These are phyloP conservation scores for Fusarium napiforme DNA, from an alignment of 2,329 filamentous ascomycete genomes.

Conservation along the genomic window DNA sequence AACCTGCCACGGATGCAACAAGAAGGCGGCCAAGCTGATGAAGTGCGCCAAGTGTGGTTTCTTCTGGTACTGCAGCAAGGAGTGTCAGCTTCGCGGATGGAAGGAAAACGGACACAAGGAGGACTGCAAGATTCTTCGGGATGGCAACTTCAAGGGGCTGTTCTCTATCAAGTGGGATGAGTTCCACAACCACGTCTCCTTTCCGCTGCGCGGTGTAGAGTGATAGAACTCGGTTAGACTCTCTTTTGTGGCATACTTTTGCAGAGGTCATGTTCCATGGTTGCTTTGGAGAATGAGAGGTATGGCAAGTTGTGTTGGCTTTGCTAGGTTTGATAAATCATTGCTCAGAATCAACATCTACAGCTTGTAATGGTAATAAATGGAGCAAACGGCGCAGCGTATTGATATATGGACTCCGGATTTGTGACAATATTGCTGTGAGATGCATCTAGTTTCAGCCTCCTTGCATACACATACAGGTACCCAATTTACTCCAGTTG, in stretches of 20 bases:
- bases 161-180: slow-evolving; percentile 11
- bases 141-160: slow-evolving; percentile 5
- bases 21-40: background rate
- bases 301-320: background rate
- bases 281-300: background rate
- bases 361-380: background rate
- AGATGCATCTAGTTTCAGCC: rapidly evolving
- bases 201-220: background rate
- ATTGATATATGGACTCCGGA: background rate
- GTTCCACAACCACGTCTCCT: background rate
- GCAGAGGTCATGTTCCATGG: background rate
- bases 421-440: background rate
- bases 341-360: background rate
- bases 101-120: slow-evolving; percentile 13
- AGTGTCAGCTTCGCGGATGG: slow-evolving; percentile 23
- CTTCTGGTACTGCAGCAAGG: slow-evolving; percentile 32
- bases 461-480: background rate
- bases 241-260: background rate
- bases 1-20: slow-evolving; percentile 30
- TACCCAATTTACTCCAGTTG: background rate
- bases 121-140: slow-evolving; percentile 26
- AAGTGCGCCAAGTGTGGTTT: slow-evolving; percentile 17
- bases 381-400: rapidly evolving
- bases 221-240: background rate
- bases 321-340: background rate